Base-by-base conservation (phyloP, 768 basidiomycete species). In the Tulasnella sp. region DNA sequence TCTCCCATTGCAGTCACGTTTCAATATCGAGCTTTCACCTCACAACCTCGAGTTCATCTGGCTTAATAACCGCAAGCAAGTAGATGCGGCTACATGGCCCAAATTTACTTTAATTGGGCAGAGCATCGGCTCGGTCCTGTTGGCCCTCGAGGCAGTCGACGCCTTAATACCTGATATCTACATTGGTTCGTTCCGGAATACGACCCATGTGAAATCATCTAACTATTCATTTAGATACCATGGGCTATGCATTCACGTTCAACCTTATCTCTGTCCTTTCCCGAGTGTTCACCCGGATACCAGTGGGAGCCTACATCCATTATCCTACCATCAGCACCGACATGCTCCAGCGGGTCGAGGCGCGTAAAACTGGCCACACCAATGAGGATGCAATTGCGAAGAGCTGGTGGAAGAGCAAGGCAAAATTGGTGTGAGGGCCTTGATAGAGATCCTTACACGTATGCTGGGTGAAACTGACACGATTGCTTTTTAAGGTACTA, bases 181-280 rank as follows among this genome's bases (percentile, higher is more conserved):
- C 83, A 92, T 99, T 45, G 96, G 96, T 95, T 2, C 52, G 15
- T 71, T 64, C 17, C 29, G 71, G 19, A 79, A 76, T 70, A 71
- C 72, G 6, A 1, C 38, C 9, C n/a, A 42, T 25, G 34, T 11
- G 14, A 68, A 38, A 5, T 38, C 1, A 4, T 54, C 39, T 75
- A 29, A 75, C n/a, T 3, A 2, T 17, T 17, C 38, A 17, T 40
- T 36, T 2, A 97, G 97, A 99, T 82, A 94, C 96, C 0, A 99
- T 99, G 96, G 97, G 97, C 37, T 97, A 96, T 80, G 95, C 96
- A 0, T 98, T 98, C 81, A 94, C 94, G 1, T 95, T 93, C 82
- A 94, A 91, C 22, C 84, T 92, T 38, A 90, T 96, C 9, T 83
- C 88, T 0, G 83, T 89, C 72, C 80, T 97, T 1, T 71, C 77